Base-by-base conservation (phyloP, 2,329 filamentous ascomycete genomes). In the Aschersonia sp. region DNA sequence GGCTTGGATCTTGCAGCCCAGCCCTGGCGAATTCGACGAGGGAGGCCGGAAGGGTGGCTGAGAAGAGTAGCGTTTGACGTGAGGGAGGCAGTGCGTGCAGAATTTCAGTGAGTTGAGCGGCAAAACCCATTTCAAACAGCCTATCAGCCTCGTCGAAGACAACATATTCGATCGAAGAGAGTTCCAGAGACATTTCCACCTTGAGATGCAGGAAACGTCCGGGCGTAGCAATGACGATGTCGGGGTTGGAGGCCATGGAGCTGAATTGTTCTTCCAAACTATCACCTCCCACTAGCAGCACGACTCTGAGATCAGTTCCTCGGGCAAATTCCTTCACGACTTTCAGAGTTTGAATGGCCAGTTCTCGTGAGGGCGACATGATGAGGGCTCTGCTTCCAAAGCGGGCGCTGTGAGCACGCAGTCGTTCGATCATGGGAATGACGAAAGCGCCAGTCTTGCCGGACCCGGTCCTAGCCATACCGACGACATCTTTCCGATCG, bases 381-480 rank as follows among this genome's bases (percentile, higher is more conserved):
- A 98, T 84, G 51, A 98, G 71, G 9, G 84, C 92, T 58, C 92
- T 78, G 43, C 88, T 81, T 47, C 94, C 92, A 53, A 97, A 82
- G 58, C 84, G 84, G 31, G 82, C 82, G 60, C 85, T 94, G 64
- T 98, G 94, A 30, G 80, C 77, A 65, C 89, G 94, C 51, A 98
- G 71, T 54, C 84, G 85, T 69, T 98, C 88, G 51, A 98, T 89
- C 91, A 98, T 95, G 43, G 92, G 92, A 54, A 98, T 94, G 30
- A 97, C 89, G 64, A 98, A 98, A 29, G 92, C 92, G 1, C 89
- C 92, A 1, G 94, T 98, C 72, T 98, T 98, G 70, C 92, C 92
- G 28, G 89, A 97, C 62, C 92, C 92, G n/a, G 94, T 98, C 55
- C 94, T 77, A 5, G 92, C 92, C 92, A 98, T 98, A 55, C 89